phyloP scores from a whole-genome alignment of 768 basidiomycete genomes.

The Lactarius sanguifluus region DNA sequence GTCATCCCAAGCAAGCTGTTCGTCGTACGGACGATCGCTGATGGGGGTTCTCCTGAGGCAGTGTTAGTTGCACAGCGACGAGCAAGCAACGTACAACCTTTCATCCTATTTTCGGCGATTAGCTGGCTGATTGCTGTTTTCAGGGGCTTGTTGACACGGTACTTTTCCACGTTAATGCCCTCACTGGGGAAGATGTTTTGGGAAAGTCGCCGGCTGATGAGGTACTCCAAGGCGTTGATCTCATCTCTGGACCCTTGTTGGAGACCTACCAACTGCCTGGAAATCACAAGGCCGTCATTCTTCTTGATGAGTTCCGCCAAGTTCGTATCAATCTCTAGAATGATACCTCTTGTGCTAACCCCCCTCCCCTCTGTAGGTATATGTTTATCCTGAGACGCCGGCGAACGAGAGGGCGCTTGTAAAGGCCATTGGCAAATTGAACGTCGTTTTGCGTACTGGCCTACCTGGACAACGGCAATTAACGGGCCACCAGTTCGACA shows the following conservation, averaged over 20 bases:
- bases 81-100: constrained; percentile 54
- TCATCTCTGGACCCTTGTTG: constrained; percentile 57
- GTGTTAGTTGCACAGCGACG: constrained; percentile 61
- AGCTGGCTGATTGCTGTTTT: constrained; percentile 17
- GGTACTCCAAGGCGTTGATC: constrained; percentile 57
- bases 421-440: constrained; percentile 45
- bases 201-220: constrained; percentile 37
- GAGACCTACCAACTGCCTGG: constrained; percentile 56
- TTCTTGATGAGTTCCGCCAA: constrained; percentile 78
- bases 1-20: constrained; percentile 64
- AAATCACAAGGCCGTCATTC: constrained; percentile 50
- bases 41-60: constrained; percentile 51
- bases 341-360: constrained; percentile 1
- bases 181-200: constrained; percentile 67
- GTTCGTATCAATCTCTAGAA: constrained; percentile 39
- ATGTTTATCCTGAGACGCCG: constrained; percentile 65
- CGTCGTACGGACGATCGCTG: constrained; percentile 49
- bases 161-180: constrained; percentile 70
- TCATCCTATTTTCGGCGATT: background rate
- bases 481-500: constrained; percentile 55
- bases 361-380: constrained; percentile 43
- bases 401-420: constrained; percentile 46
- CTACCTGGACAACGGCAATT: constrained; percentile 46
- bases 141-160: constrained; percentile 70
- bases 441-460: constrained; percentile 56